Base-by-base conservation (phyloP, 495 filamentous ascomycete genomes). In the Aspergillus ostianus region DNA sequence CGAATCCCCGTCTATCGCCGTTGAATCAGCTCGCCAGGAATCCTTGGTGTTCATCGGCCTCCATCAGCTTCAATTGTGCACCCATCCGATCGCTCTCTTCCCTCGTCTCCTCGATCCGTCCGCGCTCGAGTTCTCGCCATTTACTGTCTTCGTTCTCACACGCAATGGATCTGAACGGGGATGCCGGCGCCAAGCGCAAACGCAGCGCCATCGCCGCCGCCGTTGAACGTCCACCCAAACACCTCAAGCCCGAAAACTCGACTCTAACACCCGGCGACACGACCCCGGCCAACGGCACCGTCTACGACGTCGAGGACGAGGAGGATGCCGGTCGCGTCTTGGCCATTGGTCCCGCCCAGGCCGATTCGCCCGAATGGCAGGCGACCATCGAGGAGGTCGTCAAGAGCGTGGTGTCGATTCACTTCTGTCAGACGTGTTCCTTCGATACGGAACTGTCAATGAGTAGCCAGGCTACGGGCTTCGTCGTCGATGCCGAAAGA, bases 371-470 rank as follows among this genome's bases (percentile, higher is more conserved):
- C 27, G 95, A 98, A 74, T 99, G 94, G 94, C 95, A 98, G 71
- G 88, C 85, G 13, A 97, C 93, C 3, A 96, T 99, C 62, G 92
- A 98, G 77, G 85, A 82, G 47, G 95, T 97, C 3, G 93, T 99
- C 21, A 83, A 85, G 62, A 95, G 89, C 55, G 94, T 97, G 2
- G 95, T 99, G 30, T 96, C 92, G 13, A 98, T 99, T 71, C 90
- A 96, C 61, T 99, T 99, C 79, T 98, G 93, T 71, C 93, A 97
- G 78, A 98, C 95, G 0, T 96, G 91, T 74, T 92, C 94, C 5
- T 99, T 99, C 70, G 94, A 99, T 70, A 98, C 94, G 17, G 95
- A 98, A 64, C 77, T 91, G 17, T 96, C 95, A 3, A 84, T 94
- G 68, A 90, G 92, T 17, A 95, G 90, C 67, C 95, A 99, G 73